Percentiles rank a stretch among this genome's conserved stretches.
These are phyloP conservation scores for Ustilaginoidea virens DNA, from an alignment of 2,329 filamentous ascomycete genomes.

Conservation along the genomic window DNA sequence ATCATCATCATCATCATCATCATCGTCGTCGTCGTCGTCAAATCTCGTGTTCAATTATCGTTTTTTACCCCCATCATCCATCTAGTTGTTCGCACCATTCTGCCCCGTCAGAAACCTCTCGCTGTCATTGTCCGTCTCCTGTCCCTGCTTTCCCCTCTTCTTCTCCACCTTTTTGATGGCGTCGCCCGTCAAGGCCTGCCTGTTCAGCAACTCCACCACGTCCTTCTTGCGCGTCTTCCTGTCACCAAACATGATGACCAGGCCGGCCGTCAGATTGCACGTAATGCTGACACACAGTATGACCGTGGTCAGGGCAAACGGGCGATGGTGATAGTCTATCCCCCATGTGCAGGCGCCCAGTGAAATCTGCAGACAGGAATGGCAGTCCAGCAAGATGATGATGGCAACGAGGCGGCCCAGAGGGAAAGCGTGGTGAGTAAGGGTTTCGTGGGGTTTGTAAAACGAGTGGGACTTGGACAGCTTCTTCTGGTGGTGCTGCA, in stretches of 20 bases:
- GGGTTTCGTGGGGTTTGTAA: slow-evolving; percentile 78
- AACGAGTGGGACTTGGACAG: slow-evolving; percentile 74
- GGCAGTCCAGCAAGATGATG: slow-evolving; percentile 64
- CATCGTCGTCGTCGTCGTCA: too few relatives aligned
- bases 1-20: too few relatives aligned
- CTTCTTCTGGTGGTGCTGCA: slow-evolving; percentile 65
- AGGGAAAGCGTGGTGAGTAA: slow-evolving; percentile 68
- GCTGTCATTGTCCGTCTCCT: slow-evolving; percentile 1
- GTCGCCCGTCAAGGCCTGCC: slow-evolving; percentile 57
- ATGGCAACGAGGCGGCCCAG: slow-evolving; percentile 59
- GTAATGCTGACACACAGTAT: slow-evolving; percentile 69
- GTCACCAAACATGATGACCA: slow-evolving; percentile 65
- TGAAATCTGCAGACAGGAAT: slow-evolving; percentile 66
- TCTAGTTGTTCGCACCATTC: background rate
- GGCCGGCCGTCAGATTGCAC: slow-evolving; percentile 60
- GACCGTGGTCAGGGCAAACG: slow-evolving; percentile 59
- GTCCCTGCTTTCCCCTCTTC: slow-evolving; percentile 4
- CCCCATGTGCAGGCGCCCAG: slow-evolving; percentile 68
- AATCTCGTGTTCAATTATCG: too few relatives aligned
- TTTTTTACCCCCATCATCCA: too few relatives aligned
- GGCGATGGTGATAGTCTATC: slow-evolving; percentile 54
- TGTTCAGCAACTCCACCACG: slow-evolving; percentile 59
- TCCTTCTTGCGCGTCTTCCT: slow-evolving; percentile 72
- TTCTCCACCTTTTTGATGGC: slow-evolving; percentile 32
- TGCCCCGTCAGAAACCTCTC: background rate